Base-by-base conservation (phyloP, 768 basidiomycete genomes). In the Auriscalpium orientale region DNA sequence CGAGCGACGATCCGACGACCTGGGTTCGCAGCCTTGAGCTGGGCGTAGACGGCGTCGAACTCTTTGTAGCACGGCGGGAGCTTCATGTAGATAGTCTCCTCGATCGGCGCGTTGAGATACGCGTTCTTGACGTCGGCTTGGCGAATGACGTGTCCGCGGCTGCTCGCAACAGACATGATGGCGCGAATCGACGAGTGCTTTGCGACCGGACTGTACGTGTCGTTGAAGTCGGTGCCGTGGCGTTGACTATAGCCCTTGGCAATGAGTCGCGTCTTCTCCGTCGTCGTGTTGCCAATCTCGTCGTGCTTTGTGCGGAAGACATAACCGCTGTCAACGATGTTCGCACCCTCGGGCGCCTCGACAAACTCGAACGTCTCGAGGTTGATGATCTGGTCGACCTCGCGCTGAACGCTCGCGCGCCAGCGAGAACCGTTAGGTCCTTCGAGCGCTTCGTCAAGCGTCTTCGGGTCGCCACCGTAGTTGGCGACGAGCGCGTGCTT, bases 21-120 rank as follows among this genome's bases (percentile, higher is more conserved):
- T 28, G 22, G 22, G 22, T 28, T 28, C 22, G 2, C 22, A 2
- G 22, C 22, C 22, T 28, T 28, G 22, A 28, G 2, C 22, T 28
- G 2, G 13, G 16, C 8, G 8, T 21, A 49, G 21, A 46, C 46
- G 33, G 43, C 34, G 13, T 44, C 46, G 4, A 22, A 22, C 6
- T 9, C 45, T 2, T 49, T 44, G 51, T 49, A 64, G 0, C 73
- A 70, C 0, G 67, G 68, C 0, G 75, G 74, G 50, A 71, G 68
- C 11, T 66, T 38, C 75, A 80, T 78, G 66, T 73, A 79, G 43
- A 80, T 75, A 13, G 62, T 60, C 46, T 68, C 60, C 35, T 66
- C 67, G 33, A 78, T 68, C 36, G 70, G 61, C 4, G 67, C 64
- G 55, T 69, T 74, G 0, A 79, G 68, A 58, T 71, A 79, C 0